Percentiles rank a stretch among this genome's conserved stretches.
These are phyloP conservation scores for Metschnikowia proteae DNA, from an alignment of 805 yeast species.

Conservation along the genomic window DNA sequence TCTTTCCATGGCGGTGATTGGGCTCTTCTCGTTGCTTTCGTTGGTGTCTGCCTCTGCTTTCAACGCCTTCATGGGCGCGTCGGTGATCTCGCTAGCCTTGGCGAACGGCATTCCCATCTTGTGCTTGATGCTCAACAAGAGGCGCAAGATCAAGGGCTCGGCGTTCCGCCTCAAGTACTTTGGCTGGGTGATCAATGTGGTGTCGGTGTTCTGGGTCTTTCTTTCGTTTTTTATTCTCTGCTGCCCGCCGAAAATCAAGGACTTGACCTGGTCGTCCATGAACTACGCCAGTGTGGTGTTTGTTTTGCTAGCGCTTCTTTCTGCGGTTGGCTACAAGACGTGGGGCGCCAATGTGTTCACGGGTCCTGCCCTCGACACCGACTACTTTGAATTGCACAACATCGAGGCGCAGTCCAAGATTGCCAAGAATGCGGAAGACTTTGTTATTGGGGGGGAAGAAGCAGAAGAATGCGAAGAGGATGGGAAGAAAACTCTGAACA, in stretches of 20 bases:
- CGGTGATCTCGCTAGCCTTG: conserved; percentile 68
- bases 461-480: conserved; percentile 5
- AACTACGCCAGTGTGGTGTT: conserved; percentile 68
- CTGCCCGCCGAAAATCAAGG: conserved; percentile 59
- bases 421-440: conserved; percentile 5
- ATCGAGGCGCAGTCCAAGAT: conserved; percentile 21
- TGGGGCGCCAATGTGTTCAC: conserved; percentile 65
- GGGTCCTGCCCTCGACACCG: conserved; percentile 56
- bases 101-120: conserved; percentile 76
- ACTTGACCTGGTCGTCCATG: conserved; percentile 42
- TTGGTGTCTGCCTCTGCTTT: conserved; percentile 70
- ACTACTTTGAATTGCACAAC: conserved; percentile 37
- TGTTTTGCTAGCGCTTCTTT: conserved; percentile 42
- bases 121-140: conserved; percentile 54
- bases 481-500: neutral
- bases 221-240: conserved; percentile 61
- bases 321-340: conserved; percentile 46
- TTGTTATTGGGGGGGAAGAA: conserved; percentile 10
- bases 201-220: conserved; percentile 58
- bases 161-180: conserved; percentile 58
- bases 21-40: conserved; percentile 59
- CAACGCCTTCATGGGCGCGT: conserved; percentile 80
- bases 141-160: conserved; percentile 63
- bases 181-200: conserved; percentile 60
- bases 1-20: conserved; percentile 60